A percentile compares a stretch with the other conserved stretches of the same genome.
Evolutionary conservation across 1,284 basidiomycete genomes (phyloP).

Genomic region (Psilocybe mexicana): DNA sequence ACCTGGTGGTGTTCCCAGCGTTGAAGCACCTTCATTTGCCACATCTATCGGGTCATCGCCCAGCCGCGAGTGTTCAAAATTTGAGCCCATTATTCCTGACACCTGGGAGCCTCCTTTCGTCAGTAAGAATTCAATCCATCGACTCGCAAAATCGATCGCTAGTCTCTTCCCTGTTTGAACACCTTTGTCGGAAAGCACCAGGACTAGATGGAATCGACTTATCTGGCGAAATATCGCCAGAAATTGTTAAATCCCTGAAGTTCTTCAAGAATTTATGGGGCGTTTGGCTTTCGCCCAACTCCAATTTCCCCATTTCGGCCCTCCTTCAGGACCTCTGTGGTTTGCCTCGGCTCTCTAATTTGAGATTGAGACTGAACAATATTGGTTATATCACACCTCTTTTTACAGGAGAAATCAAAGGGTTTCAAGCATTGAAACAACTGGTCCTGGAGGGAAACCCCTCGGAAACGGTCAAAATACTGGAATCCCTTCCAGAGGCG

Average conservation of each 20-base stretch:
- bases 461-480: too few relatives aligned
- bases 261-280: conserved; percentile 8
- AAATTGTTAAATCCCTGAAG: conserved; percentile 1
- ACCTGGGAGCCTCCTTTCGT: conserved; percentile 1
- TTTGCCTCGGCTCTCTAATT: conserved; percentile 1
- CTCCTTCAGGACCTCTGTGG: not conserved
- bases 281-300: conserved; percentile 2
- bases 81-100: conserved; percentile 12
- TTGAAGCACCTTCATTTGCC: conserved; percentile 5
- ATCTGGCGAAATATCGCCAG: conserved; percentile 4
- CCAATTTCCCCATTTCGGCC: not conserved
- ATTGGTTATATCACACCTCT: too few relatives aligned
- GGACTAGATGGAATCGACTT: conserved; percentile 7
- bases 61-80: not conserved
- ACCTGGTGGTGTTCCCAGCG: conserved; percentile 11
- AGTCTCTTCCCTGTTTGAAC: conserved; percentile 8
- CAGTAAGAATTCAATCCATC: conserved; percentile 2
- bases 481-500: not conserved
- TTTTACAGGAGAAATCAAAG: too few relatives aligned
- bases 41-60: not conserved
- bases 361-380: not conserved
- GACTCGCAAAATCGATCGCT: conserved; percentile 5
- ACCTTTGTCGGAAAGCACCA: not conserved
- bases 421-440: too few relatives aligned
- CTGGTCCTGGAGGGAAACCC: too few relatives aligned